Percentiles rank a stretch among this genome's conserved stretches.
These are phyloP conservation scores for Cymbidium sinense DNA, from an alignment of 106 monocot genomes.

Conservation along the genomic window DNA sequence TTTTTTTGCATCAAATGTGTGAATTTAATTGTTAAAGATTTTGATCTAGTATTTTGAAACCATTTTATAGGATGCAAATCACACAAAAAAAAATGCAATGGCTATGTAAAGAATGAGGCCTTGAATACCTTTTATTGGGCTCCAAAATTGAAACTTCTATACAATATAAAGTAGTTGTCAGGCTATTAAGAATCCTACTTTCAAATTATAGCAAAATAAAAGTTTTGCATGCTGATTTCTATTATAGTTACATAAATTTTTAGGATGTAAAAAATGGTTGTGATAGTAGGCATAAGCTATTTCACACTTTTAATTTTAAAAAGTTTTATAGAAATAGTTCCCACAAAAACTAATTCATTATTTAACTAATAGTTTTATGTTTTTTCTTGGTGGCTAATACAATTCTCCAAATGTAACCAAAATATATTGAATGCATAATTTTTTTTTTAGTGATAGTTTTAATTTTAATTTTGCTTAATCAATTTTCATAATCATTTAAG, in stretches of 20 bases:
- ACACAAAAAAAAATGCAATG: not conserved
- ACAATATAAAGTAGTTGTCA: not conserved
- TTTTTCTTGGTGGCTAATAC: not conserved
- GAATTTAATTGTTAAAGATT: not conserved
- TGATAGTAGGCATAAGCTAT: not conserved
- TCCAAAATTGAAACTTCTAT: not conserved
- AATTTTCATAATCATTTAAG: not conserved
- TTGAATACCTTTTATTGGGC: not conserved
- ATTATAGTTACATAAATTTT: not conserved
- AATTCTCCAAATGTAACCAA: not conserved
- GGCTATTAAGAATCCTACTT: not conserved
- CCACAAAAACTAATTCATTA: not conserved
- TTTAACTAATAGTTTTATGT: not conserved
- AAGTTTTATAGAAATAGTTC: not conserved
- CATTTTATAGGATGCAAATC: not conserved
- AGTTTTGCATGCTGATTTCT: not conserved
- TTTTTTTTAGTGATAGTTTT: not conserved
- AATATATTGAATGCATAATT: not conserved
- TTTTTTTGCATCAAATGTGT: not conserved
- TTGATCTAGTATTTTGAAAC: not conserved
- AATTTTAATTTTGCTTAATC: not conserved
- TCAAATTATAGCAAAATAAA: not conserved
- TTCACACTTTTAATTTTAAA: not conserved
- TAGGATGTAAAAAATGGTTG: not conserved
- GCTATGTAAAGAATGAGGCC: not conserved